Evolutionary conservation across 1,139 yeast species (phyloP).

Genomic region (Yamadazyma epiphylla): DNA sequence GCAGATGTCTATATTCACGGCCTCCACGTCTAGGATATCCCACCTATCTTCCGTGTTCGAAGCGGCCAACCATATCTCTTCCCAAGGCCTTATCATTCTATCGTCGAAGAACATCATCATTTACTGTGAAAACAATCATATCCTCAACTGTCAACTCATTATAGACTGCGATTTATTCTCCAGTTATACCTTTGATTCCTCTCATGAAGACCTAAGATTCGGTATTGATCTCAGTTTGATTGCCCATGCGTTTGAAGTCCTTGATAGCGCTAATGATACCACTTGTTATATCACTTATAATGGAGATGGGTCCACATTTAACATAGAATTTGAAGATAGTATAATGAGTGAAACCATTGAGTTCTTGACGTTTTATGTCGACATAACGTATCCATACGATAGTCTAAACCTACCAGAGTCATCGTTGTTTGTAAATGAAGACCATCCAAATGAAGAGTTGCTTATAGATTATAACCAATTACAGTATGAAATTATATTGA

Average conservation of each 20-base stretch:
- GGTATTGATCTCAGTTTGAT: constrained; percentile 38
- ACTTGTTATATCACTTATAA: constrained; percentile 38
- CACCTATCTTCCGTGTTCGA: constrained; percentile 39
- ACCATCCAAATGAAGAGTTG: constrained; percentile 19
- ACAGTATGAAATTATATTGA: constrained; percentile 61
- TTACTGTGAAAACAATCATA: constrained; percentile 37
- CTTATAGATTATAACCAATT: constrained; percentile 47
- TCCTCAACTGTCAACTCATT: constrained; percentile 30
- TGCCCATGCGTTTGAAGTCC: constrained; percentile 20
- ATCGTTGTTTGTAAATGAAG: constrained; percentile 12
- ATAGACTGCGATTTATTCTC: constrained; percentile 37
- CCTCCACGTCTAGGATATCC: constrained; percentile 35
- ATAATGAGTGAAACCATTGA: constrained; percentile 69
- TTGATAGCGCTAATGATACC: constrained; percentile 9
- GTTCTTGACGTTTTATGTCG: constrained; percentile 55
- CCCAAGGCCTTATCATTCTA: constrained; percentile 35
- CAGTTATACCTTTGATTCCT: constrained; percentile 15
- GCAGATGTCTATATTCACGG: too few relatives aligned
- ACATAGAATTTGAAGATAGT: constrained; percentile 68
- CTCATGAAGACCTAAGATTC: constrained; percentile 17
- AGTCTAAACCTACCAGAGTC: constrained; percentile 5
- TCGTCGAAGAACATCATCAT: constrained; percentile 29
- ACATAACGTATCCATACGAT: constrained; percentile 30
- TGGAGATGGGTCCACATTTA: constrained; percentile 63
- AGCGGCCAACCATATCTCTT: constrained; percentile 28